Percentiles rank a stretch among this genome's conserved stretches.
These are phyloP conservation scores for Huntiella omanensis DNA, from an alignment of 2,329 filamentous ascomycete genomes.

Conservation along the genomic window DNA sequence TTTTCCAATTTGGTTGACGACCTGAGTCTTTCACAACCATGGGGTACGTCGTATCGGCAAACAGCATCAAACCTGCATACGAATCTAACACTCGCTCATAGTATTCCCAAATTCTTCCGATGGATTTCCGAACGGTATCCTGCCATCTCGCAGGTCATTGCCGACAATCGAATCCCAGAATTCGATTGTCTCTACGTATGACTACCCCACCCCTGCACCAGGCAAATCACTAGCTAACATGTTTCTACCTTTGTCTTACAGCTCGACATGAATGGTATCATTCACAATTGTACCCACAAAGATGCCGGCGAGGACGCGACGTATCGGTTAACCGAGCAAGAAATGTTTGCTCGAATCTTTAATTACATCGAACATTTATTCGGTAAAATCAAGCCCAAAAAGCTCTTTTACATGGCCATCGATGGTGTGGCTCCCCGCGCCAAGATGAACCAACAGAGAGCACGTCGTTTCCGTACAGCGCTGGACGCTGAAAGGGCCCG, in stretches of 20 bases:
- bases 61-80: neutral
- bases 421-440: conserved; percentile 93
- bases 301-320: conserved; percentile 73
- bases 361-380: conserved; percentile 99
- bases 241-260: conserved; percentile 18
- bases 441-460: conserved; percentile 99
- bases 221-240: neutral
- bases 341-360: conserved; percentile 99
- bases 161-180: conserved; percentile 95
- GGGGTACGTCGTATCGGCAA: neutral
- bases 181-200: conserved; percentile 88
- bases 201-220: conserved; percentile 1
- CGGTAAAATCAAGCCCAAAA: conserved; percentile 95
- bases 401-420: conserved; percentile 99
- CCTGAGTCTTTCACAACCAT: neutral
- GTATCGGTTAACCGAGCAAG: conserved; percentile 86
- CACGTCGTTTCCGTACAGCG: conserved; percentile 84
- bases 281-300: conserved; percentile 98
- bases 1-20: too few species aligned
- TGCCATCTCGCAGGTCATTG: conserved; percentile 92
- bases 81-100: conserved; percentile 14
- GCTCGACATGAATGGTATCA: conserved; percentile 98
- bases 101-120: conserved; percentile 82
- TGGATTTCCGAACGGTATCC: conserved; percentile 99
- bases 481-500: conserved; percentile 75